These are phyloP conservation scores for Paraglomus brasilianum DNA, from an alignment of 192 early-diverging fungal species.

Conservation along the genomic window DNA sequence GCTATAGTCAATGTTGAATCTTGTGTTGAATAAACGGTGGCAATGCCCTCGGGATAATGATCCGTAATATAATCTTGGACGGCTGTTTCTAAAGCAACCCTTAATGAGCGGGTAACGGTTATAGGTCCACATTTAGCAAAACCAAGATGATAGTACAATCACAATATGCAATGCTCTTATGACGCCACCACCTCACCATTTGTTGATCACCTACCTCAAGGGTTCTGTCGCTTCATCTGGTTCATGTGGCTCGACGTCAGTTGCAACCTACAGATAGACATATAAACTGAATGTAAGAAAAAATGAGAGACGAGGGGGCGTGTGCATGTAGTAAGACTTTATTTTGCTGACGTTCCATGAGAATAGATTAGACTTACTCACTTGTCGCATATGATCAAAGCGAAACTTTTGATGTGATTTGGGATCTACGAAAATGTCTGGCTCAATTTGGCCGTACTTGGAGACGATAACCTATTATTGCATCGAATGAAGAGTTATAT, in stretches of 20 bases:
- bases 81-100: constrained; percentile 61
- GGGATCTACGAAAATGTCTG: constrained; percentile 71
- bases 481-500: background rate
- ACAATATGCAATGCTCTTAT: background rate
- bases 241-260: constrained; percentile 34
- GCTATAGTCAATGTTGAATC: constrained; percentile 51
- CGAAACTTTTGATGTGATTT: constrained; percentile 65
- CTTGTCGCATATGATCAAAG: constrained; percentile 79
- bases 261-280: constrained; percentile 35
- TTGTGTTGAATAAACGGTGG: constrained; percentile 62
- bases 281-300: background rate
- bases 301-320: background rate
- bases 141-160: background rate
- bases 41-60: constrained; percentile 77
- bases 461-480: constrained; percentile 69
- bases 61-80: constrained; percentile 64
- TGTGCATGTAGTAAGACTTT: too few relatives aligned
- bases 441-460: constrained; percentile 66
- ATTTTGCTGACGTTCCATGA: background rate
- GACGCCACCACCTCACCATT: too few relatives aligned
- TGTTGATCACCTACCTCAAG: constrained; percentile 36
- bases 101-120: background rate
- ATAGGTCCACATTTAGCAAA: background rate
- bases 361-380: constrained; percentile 19
- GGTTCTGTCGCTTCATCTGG: constrained; percentile 40